Percentiles rank a stretch among this genome's conserved stretches.
These are phyloP conservation scores for Carpinus fangiana DNA, from an alignment of 306 rosid genomes.

Conservation along the genomic window DNA sequence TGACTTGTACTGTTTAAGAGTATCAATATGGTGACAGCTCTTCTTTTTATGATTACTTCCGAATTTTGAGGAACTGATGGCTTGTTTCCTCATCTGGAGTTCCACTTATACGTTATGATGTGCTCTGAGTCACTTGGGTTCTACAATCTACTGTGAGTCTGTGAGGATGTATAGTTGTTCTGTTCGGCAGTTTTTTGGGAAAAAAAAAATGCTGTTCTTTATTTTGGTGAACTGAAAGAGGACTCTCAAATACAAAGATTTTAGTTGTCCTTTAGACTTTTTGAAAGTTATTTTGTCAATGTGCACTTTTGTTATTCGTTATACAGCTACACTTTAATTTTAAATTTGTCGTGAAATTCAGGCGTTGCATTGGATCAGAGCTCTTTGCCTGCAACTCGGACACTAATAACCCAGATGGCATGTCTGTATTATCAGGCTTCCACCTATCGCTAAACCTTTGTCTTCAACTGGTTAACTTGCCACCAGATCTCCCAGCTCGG, in stretches of 20 bases:
- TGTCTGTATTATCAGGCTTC: conserved; percentile 40
- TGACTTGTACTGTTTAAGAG: not conserved
- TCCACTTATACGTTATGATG: not conserved
- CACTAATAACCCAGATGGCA: conserved; percentile 26
- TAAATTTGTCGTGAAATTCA: conserved; percentile 30
- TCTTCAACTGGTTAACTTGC: conserved; percentile 53
- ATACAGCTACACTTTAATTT: not conserved
- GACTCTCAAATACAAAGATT: not conserved
- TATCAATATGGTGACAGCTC: not conserved
- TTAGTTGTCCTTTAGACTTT: not conserved
- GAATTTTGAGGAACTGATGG: not conserved
- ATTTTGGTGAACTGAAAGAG: not conserved
- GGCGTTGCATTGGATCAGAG: conserved; percentile 56
- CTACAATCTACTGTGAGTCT: not conserved
- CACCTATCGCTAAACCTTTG: conserved; percentile 52
- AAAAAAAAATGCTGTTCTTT: not conserved
- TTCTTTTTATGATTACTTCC: not conserved
- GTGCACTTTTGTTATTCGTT: not conserved
- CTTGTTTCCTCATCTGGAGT: not conserved
- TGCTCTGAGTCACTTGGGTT: not conserved
- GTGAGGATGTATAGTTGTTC: not conserved
- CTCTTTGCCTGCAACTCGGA: conserved; percentile 41
- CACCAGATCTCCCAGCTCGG: conserved; percentile 27
- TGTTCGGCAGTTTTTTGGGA: not conserved
- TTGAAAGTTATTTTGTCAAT: not conserved